These are phyloP conservation scores for thale cress (Arabidopsis thaliana) DNA, from an alignment of 345 rosid species.

Conservation along the genomic window TAIR10.1 NC_003076.8:16994001-16994500, in stretches of 20 bases:
- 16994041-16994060: not conserved
- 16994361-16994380: slow-evolving; percentile 31
- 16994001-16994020: not conserved
- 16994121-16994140: no score
- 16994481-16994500: slow-evolving; percentile 29
- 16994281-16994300: not conserved
- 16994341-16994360: not conserved
- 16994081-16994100: not conserved
- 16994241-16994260: not conserved
- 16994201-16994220: no score
- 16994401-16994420: slow-evolving; percentile 31
- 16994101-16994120: not conserved
- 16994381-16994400: slow-evolving; percentile 43
- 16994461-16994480: slow-evolving; percentile 44
- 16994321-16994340: not conserved
- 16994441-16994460: slow-evolving; percentile 52
- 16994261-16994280: not conserved
- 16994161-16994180: no score
- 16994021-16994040: not conserved
- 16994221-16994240: no score
- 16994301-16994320: not conserved
- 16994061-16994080: not conserved
- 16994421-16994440: slow-evolving; percentile 50
- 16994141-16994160: not conserved
- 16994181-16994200: no score